Conservation (phyloP, 495 filamentous ascomycete genomes). For the Neurospora discreta region DNA sequence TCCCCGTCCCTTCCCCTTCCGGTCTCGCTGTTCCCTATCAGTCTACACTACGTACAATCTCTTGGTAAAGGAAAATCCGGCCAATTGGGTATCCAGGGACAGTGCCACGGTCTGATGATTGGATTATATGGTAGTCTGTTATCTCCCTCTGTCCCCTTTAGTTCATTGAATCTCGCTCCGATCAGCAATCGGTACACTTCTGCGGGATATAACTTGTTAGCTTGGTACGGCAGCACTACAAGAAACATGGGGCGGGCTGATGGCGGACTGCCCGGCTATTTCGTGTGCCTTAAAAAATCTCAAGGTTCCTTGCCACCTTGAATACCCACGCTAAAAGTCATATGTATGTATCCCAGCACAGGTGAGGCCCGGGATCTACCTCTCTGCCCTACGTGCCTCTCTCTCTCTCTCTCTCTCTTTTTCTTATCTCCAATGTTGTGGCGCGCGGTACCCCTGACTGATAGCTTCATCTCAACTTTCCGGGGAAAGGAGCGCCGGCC, state of each 20-base stretch:
- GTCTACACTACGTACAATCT: not conserved
- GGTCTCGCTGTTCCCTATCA: not conserved
- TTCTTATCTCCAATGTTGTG: not conserved
- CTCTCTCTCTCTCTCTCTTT: not conserved
- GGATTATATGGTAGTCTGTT: not conserved
- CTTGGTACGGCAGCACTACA: too few species aligned
- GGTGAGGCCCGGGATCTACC: not conserved
- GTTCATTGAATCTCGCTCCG: not conserved
- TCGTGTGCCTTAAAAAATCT: too few species aligned
- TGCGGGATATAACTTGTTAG: too few species aligned
- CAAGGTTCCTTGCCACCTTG: too few species aligned
- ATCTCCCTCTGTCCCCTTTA: not conserved
- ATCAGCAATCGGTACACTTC: not conserved
- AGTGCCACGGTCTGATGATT: not conserved
- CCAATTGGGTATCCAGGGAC: not conserved
- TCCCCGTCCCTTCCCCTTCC: not conserved
- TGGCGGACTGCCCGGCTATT: too few species aligned
- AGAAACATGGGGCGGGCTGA: too few species aligned
- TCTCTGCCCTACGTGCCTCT: not conserved
- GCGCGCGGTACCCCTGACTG: not conserved
- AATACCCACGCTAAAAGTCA: too few species aligned
- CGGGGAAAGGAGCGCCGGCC: not conserved
- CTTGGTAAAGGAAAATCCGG: not conserved
- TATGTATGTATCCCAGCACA: too few species aligned
- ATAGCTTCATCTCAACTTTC: not conserved